Conservation (phyloP, 2,329 filamentous ascomycete species). For the Neopestalotiopsis rosae region DNA sequence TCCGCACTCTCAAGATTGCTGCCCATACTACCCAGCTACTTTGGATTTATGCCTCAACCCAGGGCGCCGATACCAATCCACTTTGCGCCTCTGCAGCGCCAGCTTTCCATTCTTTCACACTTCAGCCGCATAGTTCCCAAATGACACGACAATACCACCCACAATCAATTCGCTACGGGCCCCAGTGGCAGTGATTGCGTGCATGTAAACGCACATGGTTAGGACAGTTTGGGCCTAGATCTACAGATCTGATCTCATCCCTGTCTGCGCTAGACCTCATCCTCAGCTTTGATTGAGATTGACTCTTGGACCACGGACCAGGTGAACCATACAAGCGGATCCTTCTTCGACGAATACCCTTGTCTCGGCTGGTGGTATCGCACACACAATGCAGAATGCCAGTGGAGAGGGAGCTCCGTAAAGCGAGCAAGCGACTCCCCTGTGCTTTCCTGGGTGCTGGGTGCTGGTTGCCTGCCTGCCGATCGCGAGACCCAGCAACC, state of each 20-base stretch:
- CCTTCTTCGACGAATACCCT: background rate
- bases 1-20: too few relatives aligned
- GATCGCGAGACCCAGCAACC: background rate
- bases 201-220: background rate
- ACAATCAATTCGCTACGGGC: constrained; percentile 1
- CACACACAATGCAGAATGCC: background rate
- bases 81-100: background rate
- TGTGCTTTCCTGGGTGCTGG: too few relatives aligned
- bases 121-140: background rate
- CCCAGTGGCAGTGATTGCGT: background rate
- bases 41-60: background rate
- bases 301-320: background rate
- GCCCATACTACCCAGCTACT: too few relatives aligned
- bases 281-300: constrained; percentile 3
- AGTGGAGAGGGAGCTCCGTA: background rate
- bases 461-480: background rate
- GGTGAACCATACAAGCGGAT: background rate
- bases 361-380: background rate
- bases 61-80: background rate
- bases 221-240: background rate
- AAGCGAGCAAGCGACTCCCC: too few relatives aligned
- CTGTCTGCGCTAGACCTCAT: background rate
- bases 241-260: background rate
- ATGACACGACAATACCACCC: background rate
- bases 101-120: background rate